phyloP scores from a whole-genome alignment of 78 protist species.

The Acrasis kona region DNA sequence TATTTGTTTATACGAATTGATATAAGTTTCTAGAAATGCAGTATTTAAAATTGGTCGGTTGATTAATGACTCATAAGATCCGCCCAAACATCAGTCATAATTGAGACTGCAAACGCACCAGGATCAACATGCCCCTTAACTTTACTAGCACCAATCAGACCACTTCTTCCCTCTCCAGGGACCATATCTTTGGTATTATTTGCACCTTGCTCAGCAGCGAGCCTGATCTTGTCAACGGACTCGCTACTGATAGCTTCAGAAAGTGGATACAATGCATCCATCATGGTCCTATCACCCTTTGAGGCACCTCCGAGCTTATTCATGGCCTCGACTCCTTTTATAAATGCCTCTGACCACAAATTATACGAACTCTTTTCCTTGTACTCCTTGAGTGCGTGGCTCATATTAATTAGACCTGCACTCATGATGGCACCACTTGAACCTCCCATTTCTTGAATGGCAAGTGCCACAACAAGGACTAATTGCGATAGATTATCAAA shows the following conservation, averaged over 20 bases:
- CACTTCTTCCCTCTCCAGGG: background rate
- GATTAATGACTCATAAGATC: too few species aligned
- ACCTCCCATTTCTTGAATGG: background rate
- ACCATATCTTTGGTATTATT: background rate
- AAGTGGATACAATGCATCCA: slow-evolving; percentile 14
- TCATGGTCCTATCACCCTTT: slow-evolving; percentile 20
- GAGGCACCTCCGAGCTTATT: background rate
- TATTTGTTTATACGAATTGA: too few species aligned
- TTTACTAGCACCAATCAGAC: background rate
- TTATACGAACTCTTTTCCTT: background rate
- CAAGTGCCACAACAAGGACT: background rate
- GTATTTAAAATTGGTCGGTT: too few species aligned
- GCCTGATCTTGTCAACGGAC: background rate
- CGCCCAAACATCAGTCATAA: background rate
- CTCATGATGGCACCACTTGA: slow-evolving; percentile 5
- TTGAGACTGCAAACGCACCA: background rate
- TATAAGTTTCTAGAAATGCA: too few species aligned
- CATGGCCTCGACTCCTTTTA: background rate
- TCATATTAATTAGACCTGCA: background rate
- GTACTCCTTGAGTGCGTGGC: background rate
- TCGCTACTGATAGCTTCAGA: background rate
- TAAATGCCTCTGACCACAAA: background rate
- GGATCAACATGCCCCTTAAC: background rate
- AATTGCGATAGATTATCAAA: background rate
- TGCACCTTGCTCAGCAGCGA: background rate